Base-by-base conservation (phyloP, 108 stramenopile species). In the Discostella stelligeroides region DNA sequence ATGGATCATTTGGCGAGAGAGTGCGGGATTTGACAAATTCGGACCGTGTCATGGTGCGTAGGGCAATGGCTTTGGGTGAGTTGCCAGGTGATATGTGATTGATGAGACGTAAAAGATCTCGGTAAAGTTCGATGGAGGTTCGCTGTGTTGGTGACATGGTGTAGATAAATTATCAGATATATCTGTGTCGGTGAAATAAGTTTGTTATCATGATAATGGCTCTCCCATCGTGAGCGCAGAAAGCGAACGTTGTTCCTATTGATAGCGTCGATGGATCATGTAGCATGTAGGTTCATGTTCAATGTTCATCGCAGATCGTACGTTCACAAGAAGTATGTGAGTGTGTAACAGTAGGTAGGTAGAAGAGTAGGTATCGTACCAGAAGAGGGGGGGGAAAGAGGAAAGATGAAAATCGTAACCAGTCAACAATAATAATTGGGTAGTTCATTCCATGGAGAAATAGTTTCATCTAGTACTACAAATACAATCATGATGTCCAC, bases 101-200 rank as follows among this genome's bases (percentile, higher is more conserved):
- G 28, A 95, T 76, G 42, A 95, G 77, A 25, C 94, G 84, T 11
- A 95, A 61, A 42, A 91, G 90, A 58, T 95, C 94, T 25, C 94
- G 86, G 64, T 85, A 95, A 23, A 95, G 79, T 84, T 95, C 73
- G 37, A 76, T 80, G 34, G 79, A 55, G 54, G 79, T 72, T 51
- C 74, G 38, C 66, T 72, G 77, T 24, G 70, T 62, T 20, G 79
- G 66, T 23, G 56, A 57, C 56, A 57, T 57, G 28, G 9, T 45
- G 43, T n/a, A n/a, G 8, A 10, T 7, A 10, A 10, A 40, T 40
- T 40, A 9, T 40, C 7, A 9, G 40, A 40, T 40, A 40, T 40
- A 10, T 40, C 40, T 40, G 43, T 17, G 15, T 45, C 1, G 43
- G n/a, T 45, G 15, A 45, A 45, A 1, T 45, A 13, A 10, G n/a